A percentile compares a stretch with the other conserved stretches of the same genome.
These are phyloP conservation scores for Podospora tetraspora DNA, from an alignment of 495 filamentous ascomycete genomes.

Conservation along the genomic window DNA sequence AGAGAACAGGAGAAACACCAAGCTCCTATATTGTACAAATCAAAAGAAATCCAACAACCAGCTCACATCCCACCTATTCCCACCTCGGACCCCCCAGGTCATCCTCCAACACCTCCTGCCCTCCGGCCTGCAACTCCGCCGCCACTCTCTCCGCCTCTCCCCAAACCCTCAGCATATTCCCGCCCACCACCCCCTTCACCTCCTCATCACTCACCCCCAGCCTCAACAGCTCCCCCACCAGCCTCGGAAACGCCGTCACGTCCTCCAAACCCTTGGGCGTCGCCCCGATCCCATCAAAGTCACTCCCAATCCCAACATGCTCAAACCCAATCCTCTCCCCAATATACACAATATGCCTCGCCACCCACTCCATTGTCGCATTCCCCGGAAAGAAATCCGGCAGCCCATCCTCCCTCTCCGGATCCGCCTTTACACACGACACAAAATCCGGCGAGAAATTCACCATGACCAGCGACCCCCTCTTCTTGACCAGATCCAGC, in stretches of 20 bases:
- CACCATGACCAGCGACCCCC: constrained; percentile 65
- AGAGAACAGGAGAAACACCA: background rate
- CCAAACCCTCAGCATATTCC: constrained; percentile 75
- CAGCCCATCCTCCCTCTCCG: constrained; percentile 58
- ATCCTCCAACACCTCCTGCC: constrained; percentile 61
- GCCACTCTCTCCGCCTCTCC: constrained; percentile 62
- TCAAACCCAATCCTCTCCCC: constrained; percentile 65
- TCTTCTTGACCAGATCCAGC: constrained; percentile 55
- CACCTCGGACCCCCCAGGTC: constrained; percentile 22
- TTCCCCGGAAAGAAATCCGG: constrained; percentile 55
- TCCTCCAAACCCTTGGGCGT: constrained; percentile 64
- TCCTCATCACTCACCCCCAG: constrained; percentile 64
- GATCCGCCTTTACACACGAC: constrained; percentile 51
- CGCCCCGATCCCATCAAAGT: constrained; percentile 62
- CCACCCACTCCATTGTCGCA: constrained; percentile 74
- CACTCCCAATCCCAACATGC: constrained; percentile 68
- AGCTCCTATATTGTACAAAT: background rate
- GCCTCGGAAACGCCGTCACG: constrained; percentile 75
- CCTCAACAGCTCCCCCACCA: constrained; percentile 67
- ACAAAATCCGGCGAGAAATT: constrained; percentile 79
- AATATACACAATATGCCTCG: constrained; percentile 65
- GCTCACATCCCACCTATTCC: background rate
- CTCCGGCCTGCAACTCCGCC: constrained; percentile 52
- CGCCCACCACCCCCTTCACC: constrained; percentile 61
- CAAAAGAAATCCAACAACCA: background rate